A percentile compares a stretch with the other conserved stretches of the same genome.
These are phyloP conservation scores for Saussurea involucrata DNA, from an alignment of 129 eudicot species.

Conservation along the genomic window DNA sequence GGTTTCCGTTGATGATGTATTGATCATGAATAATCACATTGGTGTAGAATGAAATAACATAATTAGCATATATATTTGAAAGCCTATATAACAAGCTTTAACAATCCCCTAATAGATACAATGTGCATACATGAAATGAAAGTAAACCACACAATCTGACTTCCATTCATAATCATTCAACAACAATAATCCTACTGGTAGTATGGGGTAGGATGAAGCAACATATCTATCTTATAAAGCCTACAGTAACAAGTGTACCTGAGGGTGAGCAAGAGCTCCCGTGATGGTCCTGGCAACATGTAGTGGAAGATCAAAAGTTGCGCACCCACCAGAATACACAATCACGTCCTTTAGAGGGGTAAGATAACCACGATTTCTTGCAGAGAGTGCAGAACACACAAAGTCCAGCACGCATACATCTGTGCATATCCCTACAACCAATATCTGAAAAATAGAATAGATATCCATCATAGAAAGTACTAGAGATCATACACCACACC, in stretches of 20 bases:
- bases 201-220: background rate
- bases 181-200: background rate
- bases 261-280: constrained; percentile 88
- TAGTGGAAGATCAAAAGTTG: constrained; percentile 79
- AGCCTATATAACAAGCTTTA: background rate
- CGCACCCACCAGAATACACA: constrained; percentile 78
- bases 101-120: background rate
- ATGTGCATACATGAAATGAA: background rate
- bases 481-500: background rate
- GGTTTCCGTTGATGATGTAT: background rate
- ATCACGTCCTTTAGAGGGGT: constrained; percentile 66
- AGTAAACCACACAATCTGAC: background rate
- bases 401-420: constrained; percentile 87
- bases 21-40: background rate
- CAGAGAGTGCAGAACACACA: constrained; percentile 75
- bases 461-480: background rate
- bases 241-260: constrained; percentile 42
- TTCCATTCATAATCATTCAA: background rate
- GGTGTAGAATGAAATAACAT: background rate
- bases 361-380: constrained; percentile 70
- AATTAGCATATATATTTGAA: background rate
- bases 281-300: constrained; percentile 49
- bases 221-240: background rate
- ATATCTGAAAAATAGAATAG: constrained; percentile 37
- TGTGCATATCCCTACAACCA: constrained; percentile 91